Percentiles rank a stretch among this genome's conserved stretches.
Evolutionary conservation across 176 grass and related monocot genomes (phyloP).

Genomic region (Raddia guianensis): DNA sequence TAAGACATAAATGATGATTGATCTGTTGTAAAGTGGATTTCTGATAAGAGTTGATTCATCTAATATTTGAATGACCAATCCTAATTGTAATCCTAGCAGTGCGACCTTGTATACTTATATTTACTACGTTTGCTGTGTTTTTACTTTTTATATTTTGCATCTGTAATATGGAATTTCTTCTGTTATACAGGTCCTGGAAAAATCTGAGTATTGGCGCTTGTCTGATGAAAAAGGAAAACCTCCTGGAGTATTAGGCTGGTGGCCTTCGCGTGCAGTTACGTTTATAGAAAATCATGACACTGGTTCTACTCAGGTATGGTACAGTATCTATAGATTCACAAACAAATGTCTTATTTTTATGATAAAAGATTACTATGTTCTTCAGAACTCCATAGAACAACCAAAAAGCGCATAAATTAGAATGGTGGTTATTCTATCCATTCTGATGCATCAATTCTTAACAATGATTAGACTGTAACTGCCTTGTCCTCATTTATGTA

Average conservation of each 20-base stretch:
- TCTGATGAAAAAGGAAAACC: constrained; percentile 85
- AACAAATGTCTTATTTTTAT: neutral
- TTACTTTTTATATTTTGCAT: constrained; percentile 16
- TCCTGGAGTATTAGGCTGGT: constrained; percentile 93
- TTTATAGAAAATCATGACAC: constrained; percentile 99
- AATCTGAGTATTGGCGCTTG: constrained; percentile 94
- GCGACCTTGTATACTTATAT: constrained; percentile 4
- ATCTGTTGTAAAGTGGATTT: constrained; percentile 33
- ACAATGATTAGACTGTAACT: neutral
- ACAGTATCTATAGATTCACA: neutral
- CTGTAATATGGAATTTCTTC: constrained; percentile 42
- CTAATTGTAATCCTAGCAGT: constrained; percentile 13
- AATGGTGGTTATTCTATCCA: constrained; percentile 4
- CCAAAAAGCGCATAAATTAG: neutral
- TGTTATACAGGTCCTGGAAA: constrained; percentile 73
- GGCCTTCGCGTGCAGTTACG: constrained; percentile 95
- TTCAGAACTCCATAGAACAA: neutral
- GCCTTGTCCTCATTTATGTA: constrained; percentile 6
- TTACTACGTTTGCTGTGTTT: neutral
- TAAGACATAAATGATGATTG: constrained; percentile 3
- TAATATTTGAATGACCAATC: neutral
- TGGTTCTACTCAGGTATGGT: constrained; percentile 89
- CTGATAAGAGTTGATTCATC: constrained; percentile 26
- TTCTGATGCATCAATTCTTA: constrained; percentile 14
- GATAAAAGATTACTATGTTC: neutral